Conservation (phyloP, 2,329 filamentous ascomycete species). For the Basipetospora sp. region DNA sequence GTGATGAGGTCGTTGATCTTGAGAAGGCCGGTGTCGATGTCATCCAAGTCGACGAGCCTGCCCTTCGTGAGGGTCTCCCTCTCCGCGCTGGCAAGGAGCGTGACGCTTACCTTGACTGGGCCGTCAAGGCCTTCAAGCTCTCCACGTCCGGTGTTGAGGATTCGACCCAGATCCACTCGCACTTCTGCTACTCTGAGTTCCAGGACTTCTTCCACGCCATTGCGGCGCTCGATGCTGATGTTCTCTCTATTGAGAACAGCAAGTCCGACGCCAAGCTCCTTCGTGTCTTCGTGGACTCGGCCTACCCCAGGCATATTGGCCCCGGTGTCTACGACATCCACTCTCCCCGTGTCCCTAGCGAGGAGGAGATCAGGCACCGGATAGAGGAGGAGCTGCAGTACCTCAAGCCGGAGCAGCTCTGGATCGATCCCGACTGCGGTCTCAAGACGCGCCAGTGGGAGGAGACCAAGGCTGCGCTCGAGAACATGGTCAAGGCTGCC, state of each 20-base stretch:
- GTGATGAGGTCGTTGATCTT: conserved; percentile 95
- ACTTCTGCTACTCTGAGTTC: conserved; percentile 99
- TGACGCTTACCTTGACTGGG: conserved; percentile 93
- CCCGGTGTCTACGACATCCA: conserved; percentile 99
- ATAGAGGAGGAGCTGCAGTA: conserved; percentile 96
- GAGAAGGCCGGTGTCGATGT: conserved; percentile 92
- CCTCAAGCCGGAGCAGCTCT: conserved; percentile 96
- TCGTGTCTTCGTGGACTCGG: conserved; percentile 93
- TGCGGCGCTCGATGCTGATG: conserved; percentile 90
- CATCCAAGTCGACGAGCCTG: conserved; percentile 98
- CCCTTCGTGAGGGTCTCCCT: conserved; percentile 96
- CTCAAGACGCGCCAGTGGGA: conserved; percentile 98
- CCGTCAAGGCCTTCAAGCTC: conserved; percentile 94
- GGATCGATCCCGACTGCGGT: conserved; percentile 98
- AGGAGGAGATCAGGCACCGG: conserved; percentile 97
- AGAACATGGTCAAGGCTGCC: conserved; percentile 96
- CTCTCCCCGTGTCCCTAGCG: conserved; percentile 88
- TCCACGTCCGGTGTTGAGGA: conserved; percentile 85
- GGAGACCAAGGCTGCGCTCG: conserved; percentile 91
- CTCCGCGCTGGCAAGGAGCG: conserved; percentile 88
- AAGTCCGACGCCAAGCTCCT: conserved; percentile 99
- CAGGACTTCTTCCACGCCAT: conserved; percentile 99
- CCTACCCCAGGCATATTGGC: conserved; percentile 94
- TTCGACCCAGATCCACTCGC: conserved; percentile 97
- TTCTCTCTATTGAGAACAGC: conserved; percentile 99